Base-by-base conservation (phyloP, 2,329 filamentous ascomycete species). In the Nemania bipapillata region DNA sequence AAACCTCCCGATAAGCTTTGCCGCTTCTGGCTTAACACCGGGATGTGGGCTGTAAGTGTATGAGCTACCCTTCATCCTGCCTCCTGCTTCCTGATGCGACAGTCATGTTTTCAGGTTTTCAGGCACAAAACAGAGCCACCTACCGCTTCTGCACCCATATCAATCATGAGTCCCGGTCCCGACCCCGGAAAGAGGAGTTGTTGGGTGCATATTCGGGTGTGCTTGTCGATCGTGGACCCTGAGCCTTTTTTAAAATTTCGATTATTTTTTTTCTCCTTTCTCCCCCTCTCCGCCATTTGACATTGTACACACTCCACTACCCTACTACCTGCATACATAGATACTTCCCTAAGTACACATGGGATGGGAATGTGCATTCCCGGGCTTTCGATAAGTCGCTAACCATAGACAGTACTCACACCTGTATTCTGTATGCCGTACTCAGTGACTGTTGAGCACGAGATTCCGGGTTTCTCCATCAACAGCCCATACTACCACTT, bases 201-300 rank as follows among this genome's bases (percentile, higher is more conserved):
- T 9, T 56, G 52, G 35, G 42, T 47, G 45, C 11, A 32, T 47
- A 30, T 58, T 42, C 28, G 56, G 59, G 26, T 35, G 35, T 32
- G 49, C 15, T 68, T 47, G 56, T 61, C 40, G 57, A 62, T 65
- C 57, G 50, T 65, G 62, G 35, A 65, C 37, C 62, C 56, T 62
- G 42, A 45, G 61, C 50, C n/a, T 15, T 49, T 59, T 54, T 54
- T 20, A 24, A 26, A 32, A 35, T 32, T 15, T 49, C 24, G 40
- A 7, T 35, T 32, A 52, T 30, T 15, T 20, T 45, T 3, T 5
- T 17, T 40, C 53, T n/a, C 12, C 20, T 24, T 55, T 17, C 37
- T 26, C 37, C n/a, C 32, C 47, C 54, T 8, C 32, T 62, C 55
- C 32, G 64, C 45, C 54, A 32, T 42, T 42, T 32, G 37, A 52